These are phyloP conservation scores for Phytopythium boreale DNA, from an alignment of 352 stramenopile species.

Conservation along the genomic window DNA sequence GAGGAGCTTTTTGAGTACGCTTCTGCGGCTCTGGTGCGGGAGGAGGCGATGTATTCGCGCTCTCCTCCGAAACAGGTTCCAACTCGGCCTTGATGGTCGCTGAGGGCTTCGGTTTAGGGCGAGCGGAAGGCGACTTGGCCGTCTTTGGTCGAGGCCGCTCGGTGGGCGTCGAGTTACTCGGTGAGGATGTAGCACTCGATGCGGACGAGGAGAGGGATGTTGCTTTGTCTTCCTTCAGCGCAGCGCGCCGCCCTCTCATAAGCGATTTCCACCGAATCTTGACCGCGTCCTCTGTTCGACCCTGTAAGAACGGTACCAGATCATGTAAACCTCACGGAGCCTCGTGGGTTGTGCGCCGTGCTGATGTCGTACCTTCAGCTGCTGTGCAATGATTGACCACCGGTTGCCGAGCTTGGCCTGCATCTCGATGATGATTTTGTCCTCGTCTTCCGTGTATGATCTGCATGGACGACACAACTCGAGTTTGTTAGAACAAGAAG, in stretches of 20 bases:
- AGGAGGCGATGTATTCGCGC: not conserved
- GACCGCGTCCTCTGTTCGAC: conserved; percentile 90
- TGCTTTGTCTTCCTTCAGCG: conserved; percentile 65
- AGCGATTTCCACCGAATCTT: conserved; percentile 94
- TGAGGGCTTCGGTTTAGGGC: conserved; percentile 15
- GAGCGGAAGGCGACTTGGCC: conserved; percentile 33
- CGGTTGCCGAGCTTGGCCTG: conserved; percentile 90
- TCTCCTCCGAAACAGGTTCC: conserved; percentile 17
- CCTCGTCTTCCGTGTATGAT: conserved; percentile 88
- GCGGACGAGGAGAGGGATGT: conserved; percentile 9
- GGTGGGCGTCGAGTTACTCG: conserved; percentile 10
- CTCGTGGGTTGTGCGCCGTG: not conserved
- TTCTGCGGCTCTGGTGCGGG: conserved; percentile 1
- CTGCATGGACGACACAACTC: conserved; percentile 20
- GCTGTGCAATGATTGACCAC: conserved; percentile 92
- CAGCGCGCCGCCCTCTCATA: conserved; percentile 71
- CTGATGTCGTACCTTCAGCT: conserved; percentile 60
- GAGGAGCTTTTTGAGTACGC: conserved; percentile 6
- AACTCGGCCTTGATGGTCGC: conserved; percentile 19
- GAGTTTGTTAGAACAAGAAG: not conserved
- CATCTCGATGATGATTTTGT: conserved; percentile 92
- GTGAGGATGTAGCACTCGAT: conserved; percentile 4
- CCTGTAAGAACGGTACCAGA: conserved; percentile 23
- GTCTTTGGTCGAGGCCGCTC: conserved; percentile 35
- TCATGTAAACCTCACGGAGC: not conserved